Evolutionary conservation across 2,329 filamentous ascomycete species (phyloP).

Genomic region (Cercospora berteroae): DNA sequence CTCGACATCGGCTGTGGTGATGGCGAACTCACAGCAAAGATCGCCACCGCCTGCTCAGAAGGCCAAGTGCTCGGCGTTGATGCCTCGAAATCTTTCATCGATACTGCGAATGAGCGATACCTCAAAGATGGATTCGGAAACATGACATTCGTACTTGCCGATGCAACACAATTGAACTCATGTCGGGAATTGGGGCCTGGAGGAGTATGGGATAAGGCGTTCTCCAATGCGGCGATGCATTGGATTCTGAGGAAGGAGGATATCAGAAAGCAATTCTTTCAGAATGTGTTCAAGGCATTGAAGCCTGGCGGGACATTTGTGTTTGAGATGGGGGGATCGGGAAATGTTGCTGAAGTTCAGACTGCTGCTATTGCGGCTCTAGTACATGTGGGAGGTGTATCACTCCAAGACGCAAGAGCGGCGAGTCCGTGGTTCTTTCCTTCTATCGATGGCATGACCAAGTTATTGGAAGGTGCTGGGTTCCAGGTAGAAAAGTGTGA

Average conservation of each 20-base stretch:
- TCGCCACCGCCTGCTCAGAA: slow-evolving; percentile 32
- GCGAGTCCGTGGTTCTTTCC: slow-evolving; percentile 71
- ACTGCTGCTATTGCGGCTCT: slow-evolving; percentile 57
- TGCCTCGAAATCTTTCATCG: slow-evolving; percentile 43
- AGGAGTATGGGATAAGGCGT: slow-evolving; percentile 41
- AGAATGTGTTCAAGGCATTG: slow-evolving; percentile 52
- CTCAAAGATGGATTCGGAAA: slow-evolving; percentile 17
- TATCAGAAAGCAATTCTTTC: slow-evolving; percentile 54
- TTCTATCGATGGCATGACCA: slow-evolving; percentile 58
- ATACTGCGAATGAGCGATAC: slow-evolving; percentile 34
- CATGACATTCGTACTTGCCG: slow-evolving; percentile 34
- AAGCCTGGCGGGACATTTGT: slow-evolving; percentile 58
- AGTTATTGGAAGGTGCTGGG: slow-evolving; percentile 40
- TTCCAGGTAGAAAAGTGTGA: slow-evolving; percentile 53
- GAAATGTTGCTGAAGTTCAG: slow-evolving; percentile 64
- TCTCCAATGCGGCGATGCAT: slow-evolving; percentile 46
- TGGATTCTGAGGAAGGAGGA: slow-evolving; percentile 50
- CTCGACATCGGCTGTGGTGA: slow-evolving; percentile 45
- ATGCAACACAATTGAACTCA: slow-evolving; percentile 34
- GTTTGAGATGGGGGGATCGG: slow-evolving; percentile 71
- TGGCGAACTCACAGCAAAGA: slow-evolving; percentile 41
- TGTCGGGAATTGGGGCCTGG: slow-evolving; percentile 21
- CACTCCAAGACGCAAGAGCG: slow-evolving; percentile 50
- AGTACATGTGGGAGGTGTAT: slow-evolving; percentile 47
- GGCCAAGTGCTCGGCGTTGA: slow-evolving; percentile 43